A percentile compares a stretch with the other conserved stretches of the same genome.
Conservation (phyloP, 208 protist species). For the Eutreptiella sp. region DNA sequence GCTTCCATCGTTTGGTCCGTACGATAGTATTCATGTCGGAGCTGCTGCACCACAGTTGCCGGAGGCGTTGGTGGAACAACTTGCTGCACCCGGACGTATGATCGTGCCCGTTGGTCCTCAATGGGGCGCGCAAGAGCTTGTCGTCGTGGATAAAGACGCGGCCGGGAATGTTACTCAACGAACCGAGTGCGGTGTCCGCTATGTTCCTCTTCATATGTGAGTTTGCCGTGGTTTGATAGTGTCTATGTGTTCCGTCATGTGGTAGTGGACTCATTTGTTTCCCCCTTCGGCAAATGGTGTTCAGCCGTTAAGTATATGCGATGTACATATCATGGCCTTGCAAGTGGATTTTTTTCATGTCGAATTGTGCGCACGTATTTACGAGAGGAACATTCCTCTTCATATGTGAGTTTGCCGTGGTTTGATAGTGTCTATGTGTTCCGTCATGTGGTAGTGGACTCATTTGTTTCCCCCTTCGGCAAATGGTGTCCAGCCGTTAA, state of each 20-base stretch:
- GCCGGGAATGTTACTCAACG: constrained; percentile 43
- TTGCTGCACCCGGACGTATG: constrained; percentile 50
- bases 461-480: no score
- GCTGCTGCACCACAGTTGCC: constrained; percentile 51
- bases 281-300: no score
- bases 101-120: constrained; percentile 63
- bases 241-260: no score
- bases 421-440: no score
- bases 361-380: no score
- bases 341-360: no score
- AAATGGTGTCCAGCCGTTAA: no score
- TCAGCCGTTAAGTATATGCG: no score
- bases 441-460: no score
- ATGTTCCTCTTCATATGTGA: constrained; percentile 54
- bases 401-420: constrained; percentile 11
- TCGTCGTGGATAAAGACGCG: constrained; percentile 53
- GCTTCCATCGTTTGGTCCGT: constrained; percentile 31
- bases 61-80: constrained; percentile 42
- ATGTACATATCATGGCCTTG: no score
- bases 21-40: constrained; percentile 77
- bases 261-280: no score
- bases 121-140: constrained; percentile 45
- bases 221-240: no score
- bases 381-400: constrained; percentile 73
- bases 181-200: constrained; percentile 46